Base-by-base conservation (phyloP, 306 rosid species). In the Leucaena leucocephala region DNA sequence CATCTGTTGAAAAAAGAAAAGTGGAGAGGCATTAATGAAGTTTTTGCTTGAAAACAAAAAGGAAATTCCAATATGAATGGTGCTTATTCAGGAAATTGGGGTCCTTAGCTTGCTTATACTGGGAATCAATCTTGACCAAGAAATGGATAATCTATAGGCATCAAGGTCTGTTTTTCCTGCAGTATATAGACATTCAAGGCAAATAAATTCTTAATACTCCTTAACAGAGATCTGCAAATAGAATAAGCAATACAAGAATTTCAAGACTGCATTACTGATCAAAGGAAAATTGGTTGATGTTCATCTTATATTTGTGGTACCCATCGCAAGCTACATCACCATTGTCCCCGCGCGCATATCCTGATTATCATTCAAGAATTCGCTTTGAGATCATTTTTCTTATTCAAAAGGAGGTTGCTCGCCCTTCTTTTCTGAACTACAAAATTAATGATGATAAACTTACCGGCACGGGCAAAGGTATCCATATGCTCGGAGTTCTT, bases 71-170 rank as follows among this genome's bases (percentile, higher is more conserved):
- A 55, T 45, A 19, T 49, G 6, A 78, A 6, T 34, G 50, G 61
- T 43, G 59, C 17, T 38, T 5, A 7, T 21, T 6, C 59, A 16
- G 27, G 58, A 52, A 52, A n/a, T 17, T 16, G 22, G 22, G 59
- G 59, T 17, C 19, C 59, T 6, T 27, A 27, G 27, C 27, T 27
- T 6, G 11, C 6, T 58, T 21, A 55, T 88, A 93, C 96, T 88
- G 80, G 97, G 97, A 55, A 92, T 84, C 19, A 92, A 82, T 83
- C 98, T 90, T 0, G 98, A 92, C 97, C 97, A 94, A 40, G 97
- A 90, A 83, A 94, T 92, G 76, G 97, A 92, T 82, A 94, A 88
- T 85, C 96, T 88, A 55, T 90, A 90, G 19, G 90, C 96, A 2
- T 90, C 96, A 66, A 90, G 83, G 49, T 97, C 97, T 7, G 82